Evolutionary conservation across 495 filamentous ascomycete species (phyloP).

Genomic region (Neurospora sp.): DNA sequence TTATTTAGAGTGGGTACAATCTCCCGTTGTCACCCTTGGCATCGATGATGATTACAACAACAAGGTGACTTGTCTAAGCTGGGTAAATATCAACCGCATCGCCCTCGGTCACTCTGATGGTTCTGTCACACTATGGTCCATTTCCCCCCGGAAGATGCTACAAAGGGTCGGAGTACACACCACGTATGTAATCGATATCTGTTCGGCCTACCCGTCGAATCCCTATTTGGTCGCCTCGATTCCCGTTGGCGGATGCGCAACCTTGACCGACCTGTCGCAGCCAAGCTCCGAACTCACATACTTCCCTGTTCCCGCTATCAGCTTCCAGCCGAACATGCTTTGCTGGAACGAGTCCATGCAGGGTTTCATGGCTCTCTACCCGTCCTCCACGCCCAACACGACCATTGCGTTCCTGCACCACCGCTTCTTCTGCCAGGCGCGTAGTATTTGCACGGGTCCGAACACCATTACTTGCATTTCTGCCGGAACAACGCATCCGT

Average conservation of each 20-base stretch:
- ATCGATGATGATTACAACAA: conserved; percentile 31
- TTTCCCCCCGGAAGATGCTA: conserved; percentile 29
- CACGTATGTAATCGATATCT: conserved; percentile 36
- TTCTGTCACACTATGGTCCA: conserved; percentile 38
- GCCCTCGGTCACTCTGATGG: conserved; percentile 38
- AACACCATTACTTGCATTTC: conserved; percentile 34
- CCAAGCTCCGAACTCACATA: conserved; percentile 37
- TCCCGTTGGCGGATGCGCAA: conserved; percentile 35
- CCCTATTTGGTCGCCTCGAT: conserved; percentile 35
- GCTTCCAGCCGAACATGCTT: conserved; percentile 37
- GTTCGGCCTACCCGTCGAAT: conserved; percentile 36
- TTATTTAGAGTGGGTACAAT: conserved; percentile 26
- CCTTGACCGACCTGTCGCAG: conserved; percentile 33
- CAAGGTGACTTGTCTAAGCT: conserved; percentile 36
- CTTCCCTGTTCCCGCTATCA: conserved; percentile 32
- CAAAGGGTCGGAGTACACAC: conserved; percentile 32
- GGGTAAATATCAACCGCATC: conserved; percentile 39
- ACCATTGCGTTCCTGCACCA: conserved; percentile 36
- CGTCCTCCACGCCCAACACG: conserved; percentile 35
- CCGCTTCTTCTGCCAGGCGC: conserved; percentile 34
- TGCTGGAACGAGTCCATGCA: conserved; percentile 36
- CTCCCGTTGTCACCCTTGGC: conserved; percentile 30
- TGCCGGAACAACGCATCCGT: conserved; percentile 34
- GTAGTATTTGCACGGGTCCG: conserved; percentile 35
- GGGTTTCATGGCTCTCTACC: conserved; percentile 36